Base-by-base conservation (phyloP, 371 early-diverging fungal genomes). In the Lichtheimia hyalospora region DNA sequence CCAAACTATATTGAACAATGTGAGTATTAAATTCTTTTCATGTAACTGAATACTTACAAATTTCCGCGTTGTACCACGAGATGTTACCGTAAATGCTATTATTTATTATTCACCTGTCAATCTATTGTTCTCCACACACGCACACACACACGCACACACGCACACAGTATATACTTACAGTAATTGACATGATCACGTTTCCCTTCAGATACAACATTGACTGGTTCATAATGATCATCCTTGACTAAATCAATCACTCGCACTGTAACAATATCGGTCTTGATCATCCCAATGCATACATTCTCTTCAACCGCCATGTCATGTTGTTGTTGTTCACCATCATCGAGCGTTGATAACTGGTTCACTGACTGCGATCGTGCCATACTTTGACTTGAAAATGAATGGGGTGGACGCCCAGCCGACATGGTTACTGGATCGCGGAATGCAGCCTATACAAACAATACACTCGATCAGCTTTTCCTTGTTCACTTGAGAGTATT, bases 271-370 rank as follows among this genome's bases (percentile, higher is more conserved):
- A 80, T 70, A 46, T 80, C 81, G 0, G 81, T 68, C 21, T 62
- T 69, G 3, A 80, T 51, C 75, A 80, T 74, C 5, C 81, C 81
- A 8, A 80, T 49, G 54, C 81, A 80, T 0, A 77, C 44, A 42
- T 74, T 66, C 10, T 50, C 49, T 7, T 64, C 69, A 46, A 46
- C 18, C 16, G 23, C 43, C 44, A 20, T 46, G 3, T 57, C 49
- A 16, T 21, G 58, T 15, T 57, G 58, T 28, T 54, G 52, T 25
- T 51, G 52, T n/a, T 51, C 48, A 10, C 21, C 48, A 21, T 10
- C 15, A 2, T 48, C 14, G 21, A 42, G 42, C 15, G 15, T 40
- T 42, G 41, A 24, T 16, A 13, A 10, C 41, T 34, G 34, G 2
- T 0, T 8, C 34, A 34, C 34, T 8, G 34, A 34, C 34, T 34